These are phyloP conservation scores for Rhododendron molle DNA, from an alignment of 148 eudicot species.

Conservation along the genomic window DNA sequence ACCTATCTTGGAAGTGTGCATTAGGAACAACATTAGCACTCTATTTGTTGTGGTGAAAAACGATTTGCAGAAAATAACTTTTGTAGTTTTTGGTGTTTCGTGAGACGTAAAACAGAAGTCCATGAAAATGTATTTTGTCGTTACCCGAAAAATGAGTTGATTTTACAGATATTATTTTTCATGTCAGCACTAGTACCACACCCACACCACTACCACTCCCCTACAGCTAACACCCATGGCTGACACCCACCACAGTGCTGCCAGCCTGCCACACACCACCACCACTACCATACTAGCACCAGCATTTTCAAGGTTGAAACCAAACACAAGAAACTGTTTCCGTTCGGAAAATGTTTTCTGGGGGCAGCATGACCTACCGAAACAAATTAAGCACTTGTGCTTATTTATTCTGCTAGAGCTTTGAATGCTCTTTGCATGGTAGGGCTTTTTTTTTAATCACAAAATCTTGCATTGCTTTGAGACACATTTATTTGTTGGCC, in stretches of 20 bases:
- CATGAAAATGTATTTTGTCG: not conserved
- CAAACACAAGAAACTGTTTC: not conserved
- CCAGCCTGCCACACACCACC: not conserved
- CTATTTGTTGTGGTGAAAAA: not conserved
- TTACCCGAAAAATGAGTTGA: not conserved
- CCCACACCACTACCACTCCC: not conserved
- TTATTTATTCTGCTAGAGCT: not conserved
- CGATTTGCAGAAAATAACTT: not conserved
- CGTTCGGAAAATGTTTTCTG: not conserved
- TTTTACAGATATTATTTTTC: not conserved
- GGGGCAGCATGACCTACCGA: not conserved
- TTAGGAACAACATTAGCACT: not conserved
- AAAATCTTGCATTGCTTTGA: not conserved
- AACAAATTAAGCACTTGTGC: constrained; percentile 13
- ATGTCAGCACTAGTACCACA: not conserved
- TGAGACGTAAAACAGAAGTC: not conserved
- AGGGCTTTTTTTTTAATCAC: too few relatives aligned
- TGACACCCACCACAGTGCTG: not conserved
- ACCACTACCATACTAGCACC: not conserved
- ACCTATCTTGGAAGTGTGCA: not conserved
- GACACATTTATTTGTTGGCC: not conserved
- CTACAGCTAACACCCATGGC: not conserved
- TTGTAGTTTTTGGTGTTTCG: constrained; percentile 12
- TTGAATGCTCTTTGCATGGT: not conserved
- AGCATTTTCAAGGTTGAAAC: not conserved